Conservation (phyloP, 169 alveolate genomes). For the Eimeria acervulina region DNA sequence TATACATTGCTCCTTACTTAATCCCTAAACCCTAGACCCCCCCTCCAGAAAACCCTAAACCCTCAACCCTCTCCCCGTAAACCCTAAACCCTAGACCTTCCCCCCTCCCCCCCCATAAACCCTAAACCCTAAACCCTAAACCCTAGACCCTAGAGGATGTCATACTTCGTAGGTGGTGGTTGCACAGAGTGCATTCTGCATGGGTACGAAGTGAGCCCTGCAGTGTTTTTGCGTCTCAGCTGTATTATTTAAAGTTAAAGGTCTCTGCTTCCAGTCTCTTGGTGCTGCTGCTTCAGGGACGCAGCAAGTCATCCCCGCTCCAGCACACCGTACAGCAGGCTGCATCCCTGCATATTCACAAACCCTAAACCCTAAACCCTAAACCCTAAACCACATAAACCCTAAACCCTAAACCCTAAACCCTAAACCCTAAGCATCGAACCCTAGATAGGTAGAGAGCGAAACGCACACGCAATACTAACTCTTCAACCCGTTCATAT, state of each 20-base stretch:
- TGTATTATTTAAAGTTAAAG: constrained; percentile 44
- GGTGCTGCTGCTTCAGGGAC: constrained; percentile 72
- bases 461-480: too few relatives aligned
- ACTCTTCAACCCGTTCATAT: too few relatives aligned
- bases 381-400: neutral
- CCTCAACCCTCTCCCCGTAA: neutral
- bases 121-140: constrained; percentile 27
- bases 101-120: neutral
- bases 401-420: too few relatives aligned
- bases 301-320: constrained; percentile 80
- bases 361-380: too few relatives aligned
- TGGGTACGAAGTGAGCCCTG: constrained; percentile 77
- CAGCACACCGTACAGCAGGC: constrained; percentile 75
- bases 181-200: constrained; percentile 81
- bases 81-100: neutral
- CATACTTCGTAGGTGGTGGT: constrained; percentile 63
- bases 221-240: constrained; percentile 17
- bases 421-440: neutral
- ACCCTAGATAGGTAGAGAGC: too few relatives aligned
- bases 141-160: constrained; percentile 11
- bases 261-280: constrained; percentile 66
- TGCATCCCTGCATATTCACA: neutral
- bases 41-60: neutral
- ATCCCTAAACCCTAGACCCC: constrained; percentile 22
- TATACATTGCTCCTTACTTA: neutral